Base-by-base conservation (phyloP, 176 grass and related monocot genomes). In the Puccinellia tenuiflora region DNA sequence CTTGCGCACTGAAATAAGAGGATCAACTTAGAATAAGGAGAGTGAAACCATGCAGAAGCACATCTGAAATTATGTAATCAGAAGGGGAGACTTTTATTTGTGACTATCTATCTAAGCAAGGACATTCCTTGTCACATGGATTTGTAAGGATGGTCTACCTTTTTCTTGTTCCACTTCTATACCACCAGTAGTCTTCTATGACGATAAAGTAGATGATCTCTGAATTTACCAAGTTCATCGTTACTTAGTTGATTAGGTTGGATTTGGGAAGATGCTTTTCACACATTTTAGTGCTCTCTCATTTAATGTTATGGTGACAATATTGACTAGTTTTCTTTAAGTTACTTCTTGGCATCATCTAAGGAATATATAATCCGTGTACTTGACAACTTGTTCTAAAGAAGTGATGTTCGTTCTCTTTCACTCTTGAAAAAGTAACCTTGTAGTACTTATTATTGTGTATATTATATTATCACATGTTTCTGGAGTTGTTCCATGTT, bases 401-500 rank as follows among this genome's bases (percentile, higher is more conserved):
- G 24, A 22, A 48, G 24, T 15, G 14, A 20, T 61, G 2, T 9
- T 48, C 6, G 5, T 79, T 14, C 10, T 31, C 33, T 30, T 17
- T 73, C 11, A 17, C 9, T 55, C 26, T 48, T 48, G 5, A 71
- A 18, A 73, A 45, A 48, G 6, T 30, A 79, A 47, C 3, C 11
- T 31, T 47, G 39, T 46, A 7, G 38, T 21, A 34, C 7, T 0
- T 2, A 48, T 47, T 51, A 29, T 75, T 78, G 21, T 70, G 39
- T 10, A 46, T 20, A 33, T 14, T 47, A 21, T 17, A 26, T 56
- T 21, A 6, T 54, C 73, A 31, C 11, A 6, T 81, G 26, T 28
- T 88, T 55, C 53, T 72, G 43, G 60, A 34, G 15, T 39, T 66
- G 8, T 17, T 18, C 42, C 14, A 48, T 13, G 29, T 89, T 86